Conservation (phyloP, 768 basidiomycete genomes). For the Rhodotorula diobovata region DNA sequence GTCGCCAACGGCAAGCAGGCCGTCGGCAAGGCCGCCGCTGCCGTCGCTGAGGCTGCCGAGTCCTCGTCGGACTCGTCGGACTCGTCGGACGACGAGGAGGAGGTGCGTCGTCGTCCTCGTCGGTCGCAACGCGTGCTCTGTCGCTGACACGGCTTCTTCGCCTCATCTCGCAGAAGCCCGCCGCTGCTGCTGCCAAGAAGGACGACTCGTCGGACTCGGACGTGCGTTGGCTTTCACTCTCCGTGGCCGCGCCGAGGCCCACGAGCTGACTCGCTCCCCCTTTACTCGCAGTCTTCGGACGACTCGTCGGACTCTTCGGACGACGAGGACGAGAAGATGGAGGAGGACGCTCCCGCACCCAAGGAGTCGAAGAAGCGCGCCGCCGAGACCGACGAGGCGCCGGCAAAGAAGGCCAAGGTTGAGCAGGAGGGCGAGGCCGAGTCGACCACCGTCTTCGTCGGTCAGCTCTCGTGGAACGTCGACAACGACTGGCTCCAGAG, state of each 20-base stretch:
- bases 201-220: conserved; percentile 38
- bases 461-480: conserved; percentile 89
- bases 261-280: neutral
- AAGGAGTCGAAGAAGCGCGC: conserved; percentile 38
- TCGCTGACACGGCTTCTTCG: neutral
- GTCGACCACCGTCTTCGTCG: conserved; percentile 77
- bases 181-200: conserved; percentile 27
- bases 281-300: conserved; percentile 9
- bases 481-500: conserved; percentile 90
- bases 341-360: conserved; percentile 26
- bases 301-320: conserved; percentile 18
- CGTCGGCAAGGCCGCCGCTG: conserved; percentile 32
- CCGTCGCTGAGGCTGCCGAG: conserved; percentile 3
- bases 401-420: conserved; percentile 77
- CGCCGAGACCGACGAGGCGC: conserved; percentile 47
- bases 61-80: conserved; percentile 13
- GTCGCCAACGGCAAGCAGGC: conserved; percentile 31
- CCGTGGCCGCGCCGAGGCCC: too few species aligned
- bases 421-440: conserved; percentile 47
- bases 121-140: too few species aligned
- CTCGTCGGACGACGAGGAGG: conserved; percentile 25
- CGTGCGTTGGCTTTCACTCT: neutral
- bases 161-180: conserved; percentile 1
- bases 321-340: conserved; percentile 22
- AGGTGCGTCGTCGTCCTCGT: conserved; percentile 1